phyloP scores from a whole-genome alignment of 106 monocot genomes.

The Dendrobium officinale region DNA sequence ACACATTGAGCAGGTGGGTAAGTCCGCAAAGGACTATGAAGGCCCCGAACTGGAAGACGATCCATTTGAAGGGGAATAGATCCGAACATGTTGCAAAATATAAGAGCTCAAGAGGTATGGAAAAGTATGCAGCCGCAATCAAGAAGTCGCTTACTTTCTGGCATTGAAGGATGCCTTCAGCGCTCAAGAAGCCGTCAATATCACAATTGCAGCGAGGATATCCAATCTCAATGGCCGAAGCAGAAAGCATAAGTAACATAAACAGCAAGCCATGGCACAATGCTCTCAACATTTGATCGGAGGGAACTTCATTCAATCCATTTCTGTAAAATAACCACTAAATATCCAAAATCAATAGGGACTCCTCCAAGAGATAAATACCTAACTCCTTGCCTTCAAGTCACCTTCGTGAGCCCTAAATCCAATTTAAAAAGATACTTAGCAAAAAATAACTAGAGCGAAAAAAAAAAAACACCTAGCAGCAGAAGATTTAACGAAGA shows the following conservation, averaged over 20 bases:
- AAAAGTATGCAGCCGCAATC: constrained; percentile 73
- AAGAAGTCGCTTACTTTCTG: constrained; percentile 66
- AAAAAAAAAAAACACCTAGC: neutral
- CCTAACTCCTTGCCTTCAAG: neutral
- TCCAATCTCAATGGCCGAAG: constrained; percentile 21
- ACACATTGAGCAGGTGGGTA: constrained; percentile 62
- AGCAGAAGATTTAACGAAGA: neutral
- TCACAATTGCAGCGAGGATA: constrained; percentile 48
- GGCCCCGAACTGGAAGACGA: constrained; percentile 60
- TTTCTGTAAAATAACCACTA: neutral
- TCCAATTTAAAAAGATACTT: constrained; percentile 1
- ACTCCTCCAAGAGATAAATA: neutral
- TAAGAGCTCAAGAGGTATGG: constrained; percentile 70
- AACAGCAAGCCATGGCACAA: constrained; percentile 25
- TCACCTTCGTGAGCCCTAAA: constrained; percentile 1
- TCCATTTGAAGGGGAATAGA: constrained; percentile 72
- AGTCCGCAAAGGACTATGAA: constrained; percentile 74
- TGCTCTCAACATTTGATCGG: constrained; percentile 24
- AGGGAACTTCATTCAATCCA: constrained; percentile 20
- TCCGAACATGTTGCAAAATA: constrained; percentile 54
- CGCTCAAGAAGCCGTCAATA: constrained; percentile 29
- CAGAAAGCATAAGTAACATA: constrained; percentile 10
- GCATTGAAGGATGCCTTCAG: constrained; percentile 41
- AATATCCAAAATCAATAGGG: neutral
- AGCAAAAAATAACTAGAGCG: neutral